A percentile compares a stretch with the other conserved stretches of the same genome.
Evolutionary conservation across 192 early-diverging fungal species (phyloP).

Genomic region (Backusella circina): DNA sequence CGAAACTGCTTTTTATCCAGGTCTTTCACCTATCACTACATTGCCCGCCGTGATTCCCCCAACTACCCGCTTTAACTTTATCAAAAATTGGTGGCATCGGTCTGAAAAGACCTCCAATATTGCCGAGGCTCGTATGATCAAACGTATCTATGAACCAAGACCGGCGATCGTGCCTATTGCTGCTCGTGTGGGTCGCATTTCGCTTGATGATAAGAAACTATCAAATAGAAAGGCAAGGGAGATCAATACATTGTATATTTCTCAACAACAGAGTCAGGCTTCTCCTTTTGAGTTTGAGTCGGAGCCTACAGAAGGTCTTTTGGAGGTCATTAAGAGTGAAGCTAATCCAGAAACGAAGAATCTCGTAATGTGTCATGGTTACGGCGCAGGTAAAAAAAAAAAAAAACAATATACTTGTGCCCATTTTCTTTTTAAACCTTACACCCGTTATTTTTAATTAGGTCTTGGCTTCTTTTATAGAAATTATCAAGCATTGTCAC

Average conservation of each 20-base stretch:
- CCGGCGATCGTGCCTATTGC: neutral
- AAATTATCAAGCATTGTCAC: slow-evolving; percentile 28
- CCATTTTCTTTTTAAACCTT: neutral
- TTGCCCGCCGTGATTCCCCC: slow-evolving; percentile 35
- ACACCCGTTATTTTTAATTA: neutral
- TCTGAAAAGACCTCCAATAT: slow-evolving; percentile 39
- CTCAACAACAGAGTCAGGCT: neutral
- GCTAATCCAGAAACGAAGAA: slow-evolving; percentile 27
- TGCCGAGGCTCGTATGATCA: slow-evolving; percentile 58
- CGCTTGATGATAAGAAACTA: neutral
- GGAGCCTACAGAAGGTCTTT: neutral
- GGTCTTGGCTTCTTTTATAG: slow-evolving; percentile 69
- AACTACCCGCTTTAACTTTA: slow-evolving; percentile 32
- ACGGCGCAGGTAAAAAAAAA: slow-evolving; percentile 56
- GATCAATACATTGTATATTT: slow-evolving; percentile 8
- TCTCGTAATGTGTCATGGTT: slow-evolving; percentile 76
- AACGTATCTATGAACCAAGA: slow-evolving; percentile 36
- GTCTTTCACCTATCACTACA: neutral
- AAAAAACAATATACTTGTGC: neutral
- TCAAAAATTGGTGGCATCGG: slow-evolving; percentile 38
- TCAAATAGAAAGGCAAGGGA: neutral
- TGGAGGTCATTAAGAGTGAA: neutral
- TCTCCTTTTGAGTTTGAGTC: slow-evolving; percentile 1
- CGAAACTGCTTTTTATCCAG: neutral
- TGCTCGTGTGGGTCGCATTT: neutral